A percentile compares a stretch with the other conserved stretches of the same genome.
These are phyloP conservation scores for Moesziomyces sp. DNA, from an alignment of 1,284 basidiomycete species.

Conservation along the genomic window DNA sequence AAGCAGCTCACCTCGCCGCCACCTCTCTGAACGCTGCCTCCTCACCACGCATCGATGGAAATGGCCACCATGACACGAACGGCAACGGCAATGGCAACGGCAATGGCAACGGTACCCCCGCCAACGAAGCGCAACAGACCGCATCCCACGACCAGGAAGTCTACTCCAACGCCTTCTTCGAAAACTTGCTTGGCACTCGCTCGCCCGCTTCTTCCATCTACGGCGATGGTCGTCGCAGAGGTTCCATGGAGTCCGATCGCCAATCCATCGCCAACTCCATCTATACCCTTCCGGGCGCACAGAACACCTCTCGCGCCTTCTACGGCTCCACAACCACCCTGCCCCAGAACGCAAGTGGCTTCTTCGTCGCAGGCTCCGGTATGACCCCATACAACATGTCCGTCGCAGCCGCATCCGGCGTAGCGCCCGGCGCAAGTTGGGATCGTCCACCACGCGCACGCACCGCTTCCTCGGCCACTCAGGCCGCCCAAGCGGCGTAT, in stretches of 20 bases:
- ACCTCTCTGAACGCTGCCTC: constrained; percentile 25
- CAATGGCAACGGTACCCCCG: background rate
- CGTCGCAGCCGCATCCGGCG: constrained; percentile 13
- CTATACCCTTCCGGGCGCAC: constrained; percentile 45
- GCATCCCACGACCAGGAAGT: constrained; percentile 38
- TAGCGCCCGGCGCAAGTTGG: constrained; percentile 23
- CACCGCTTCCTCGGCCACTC: constrained; percentile 54
- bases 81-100: constrained; percentile 4
- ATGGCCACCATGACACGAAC: constrained; percentile 1
- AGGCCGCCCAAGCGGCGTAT: constrained; percentile 55
- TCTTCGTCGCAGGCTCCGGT: constrained; percentile 25
- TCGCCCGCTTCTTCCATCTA: constrained; percentile 59
- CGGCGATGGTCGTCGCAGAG: constrained; percentile 43
- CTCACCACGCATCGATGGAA: constrained; percentile 29
- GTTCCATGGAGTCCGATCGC: constrained; percentile 57
- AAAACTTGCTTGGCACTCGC: constrained; percentile 30
- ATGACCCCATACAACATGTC: constrained; percentile 41
- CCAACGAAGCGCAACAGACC: constrained; percentile 23
- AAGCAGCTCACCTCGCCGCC: constrained; percentile 28
- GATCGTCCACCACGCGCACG: constrained; percentile 48
- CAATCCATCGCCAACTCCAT: constrained; percentile 57
- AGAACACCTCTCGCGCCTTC: constrained; percentile 42
- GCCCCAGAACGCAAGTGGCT: constrained; percentile 39
- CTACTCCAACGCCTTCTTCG: constrained; percentile 45
- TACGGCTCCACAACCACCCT: constrained; percentile 38